Percentiles rank a stretch among this genome's conserved stretches.
phyloP scores from a whole-genome alignment of 129 eudicot genomes.

The Helianthus tuberosus region DNA sequence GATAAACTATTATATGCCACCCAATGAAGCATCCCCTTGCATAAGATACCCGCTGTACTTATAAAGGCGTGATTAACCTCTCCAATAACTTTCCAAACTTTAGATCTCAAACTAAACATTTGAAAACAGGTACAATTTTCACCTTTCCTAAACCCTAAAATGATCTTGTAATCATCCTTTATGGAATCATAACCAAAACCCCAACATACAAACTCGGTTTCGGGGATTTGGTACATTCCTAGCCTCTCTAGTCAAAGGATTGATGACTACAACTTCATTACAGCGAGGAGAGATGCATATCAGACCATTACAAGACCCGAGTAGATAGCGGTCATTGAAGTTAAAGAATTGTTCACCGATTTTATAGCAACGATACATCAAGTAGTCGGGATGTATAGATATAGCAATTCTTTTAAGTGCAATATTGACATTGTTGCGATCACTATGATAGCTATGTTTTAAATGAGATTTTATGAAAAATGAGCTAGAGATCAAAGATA shows the following conservation, averaged over 20 bases:
- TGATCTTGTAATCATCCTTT: constrained; percentile 27
- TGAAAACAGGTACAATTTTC: constrained; percentile 3
- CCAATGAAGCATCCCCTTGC: constrained; percentile 28
- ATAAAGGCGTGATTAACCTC: neutral
- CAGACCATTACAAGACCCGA: constrained; percentile 29
- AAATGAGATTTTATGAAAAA: constrained; percentile 12
- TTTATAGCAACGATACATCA: neutral
- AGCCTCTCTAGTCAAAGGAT: constrained; percentile 34
- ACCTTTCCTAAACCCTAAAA: constrained; percentile 10
- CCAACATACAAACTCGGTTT: neutral
- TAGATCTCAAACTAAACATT: constrained; percentile 26
- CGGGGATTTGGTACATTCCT: neutral
- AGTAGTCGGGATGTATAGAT: neutral
- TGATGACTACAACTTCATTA: constrained; percentile 6
- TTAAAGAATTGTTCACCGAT: neutral
- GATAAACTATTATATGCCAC: constrained; percentile 1
- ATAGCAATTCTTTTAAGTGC: constrained; percentile 6
- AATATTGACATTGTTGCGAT: neutral
- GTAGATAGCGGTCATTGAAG: neutral
- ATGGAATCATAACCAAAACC: constrained; percentile 34
- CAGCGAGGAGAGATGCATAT: neutral
- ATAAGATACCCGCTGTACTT: constrained; percentile 1
- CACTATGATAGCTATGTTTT: constrained; percentile 8
- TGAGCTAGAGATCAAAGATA: constrained; percentile 13
- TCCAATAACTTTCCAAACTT: constrained; percentile 22